A percentile compares a stretch with the other conserved stretches of the same genome.
phyloP scores from a whole-genome alignment of 202 grass and related monocot species.

The Zizania palustris region DNA sequence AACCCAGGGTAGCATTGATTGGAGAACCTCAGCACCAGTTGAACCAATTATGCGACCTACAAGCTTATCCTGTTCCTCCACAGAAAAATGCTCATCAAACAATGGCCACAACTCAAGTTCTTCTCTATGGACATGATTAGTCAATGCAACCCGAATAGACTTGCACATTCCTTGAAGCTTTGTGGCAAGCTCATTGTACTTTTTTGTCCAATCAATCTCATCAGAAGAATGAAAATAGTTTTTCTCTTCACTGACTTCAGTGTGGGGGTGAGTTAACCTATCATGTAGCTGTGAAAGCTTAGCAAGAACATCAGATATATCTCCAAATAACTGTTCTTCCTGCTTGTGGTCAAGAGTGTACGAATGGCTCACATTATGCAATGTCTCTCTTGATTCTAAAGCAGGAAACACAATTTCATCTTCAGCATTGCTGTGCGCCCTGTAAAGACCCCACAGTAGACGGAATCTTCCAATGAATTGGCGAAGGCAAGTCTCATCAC shows the following conservation, averaged over 20 bases:
- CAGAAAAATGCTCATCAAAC: slow-evolving; percentile 95
- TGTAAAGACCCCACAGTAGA: slow-evolving; percentile 89
- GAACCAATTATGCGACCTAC: slow-evolving; percentile 95
- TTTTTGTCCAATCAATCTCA: slow-evolving; percentile 55
- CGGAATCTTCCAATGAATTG: slow-evolving; percentile 91
- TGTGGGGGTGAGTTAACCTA: slow-evolving; percentile 26
- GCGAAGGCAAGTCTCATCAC: slow-evolving; percentile 69
- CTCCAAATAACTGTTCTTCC: slow-evolving; percentile 88
- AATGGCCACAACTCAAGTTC: slow-evolving; percentile 93
- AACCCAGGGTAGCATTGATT: slow-evolving; percentile 97
- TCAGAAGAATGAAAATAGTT: slow-evolving; percentile 32
- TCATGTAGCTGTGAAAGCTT: slow-evolving; percentile 81
- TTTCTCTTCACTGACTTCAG: slow-evolving; percentile 33
- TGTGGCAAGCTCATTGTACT: slow-evolving; percentile 81
- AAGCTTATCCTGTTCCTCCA: slow-evolving; percentile 93
- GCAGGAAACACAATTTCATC: slow-evolving; percentile 97
- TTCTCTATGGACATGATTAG: slow-evolving; percentile 87
- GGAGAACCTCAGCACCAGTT: slow-evolving; percentile 89
- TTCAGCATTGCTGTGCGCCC: slow-evolving; percentile 92
- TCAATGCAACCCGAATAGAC: slow-evolving; percentile 80
- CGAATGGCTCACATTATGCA: slow-evolving; percentile 96
- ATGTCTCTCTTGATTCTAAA: slow-evolving; percentile 81
- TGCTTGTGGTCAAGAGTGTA: slow-evolving; percentile 98
- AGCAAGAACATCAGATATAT: slow-evolving; percentile 71
- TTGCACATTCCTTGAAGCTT: slow-evolving; percentile 96